phyloP scores from a whole-genome alignment of 768 basidiomycete genomes.

The Kwoniella shandongensis region DNA sequence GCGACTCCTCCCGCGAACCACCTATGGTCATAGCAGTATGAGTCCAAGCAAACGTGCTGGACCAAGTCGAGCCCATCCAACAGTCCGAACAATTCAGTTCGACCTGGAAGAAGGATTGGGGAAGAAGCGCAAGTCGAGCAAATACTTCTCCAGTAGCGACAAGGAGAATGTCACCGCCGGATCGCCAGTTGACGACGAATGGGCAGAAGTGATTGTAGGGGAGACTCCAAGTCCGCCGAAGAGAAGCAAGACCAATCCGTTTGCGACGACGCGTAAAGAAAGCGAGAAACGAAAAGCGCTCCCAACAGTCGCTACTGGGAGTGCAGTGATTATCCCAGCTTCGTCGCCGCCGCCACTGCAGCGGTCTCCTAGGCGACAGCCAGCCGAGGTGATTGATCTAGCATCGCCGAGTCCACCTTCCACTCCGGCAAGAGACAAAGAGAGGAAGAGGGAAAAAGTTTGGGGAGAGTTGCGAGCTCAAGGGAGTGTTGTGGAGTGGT shows the following conservation, averaged over 20 bases:
- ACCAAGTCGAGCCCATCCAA: conserved; percentile 18
- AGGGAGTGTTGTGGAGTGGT: conserved; percentile 18
- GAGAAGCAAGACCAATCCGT: conserved; percentile 32
- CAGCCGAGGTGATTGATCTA: conserved; percentile 14
- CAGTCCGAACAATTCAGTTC: conserved; percentile 15
- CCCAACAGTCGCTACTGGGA: neutral
- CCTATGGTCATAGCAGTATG: neutral
- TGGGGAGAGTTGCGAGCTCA: neutral
- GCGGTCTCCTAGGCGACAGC: neutral
- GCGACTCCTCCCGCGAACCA: conserved; percentile 3
- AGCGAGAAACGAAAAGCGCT: conserved; percentile 19
- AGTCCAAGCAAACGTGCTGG: conserved; percentile 5
- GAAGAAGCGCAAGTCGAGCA: conserved; percentile 17
- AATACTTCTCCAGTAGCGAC: conserved; percentile 15
- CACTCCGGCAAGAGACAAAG: neutral
- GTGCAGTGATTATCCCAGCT: neutral
- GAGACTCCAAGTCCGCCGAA: conserved; percentile 9
- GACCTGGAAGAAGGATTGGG: conserved; percentile 2
- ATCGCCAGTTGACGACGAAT: neutral
- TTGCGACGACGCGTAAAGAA: conserved; percentile 18
- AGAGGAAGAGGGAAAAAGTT: neutral
- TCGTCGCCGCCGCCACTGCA: too few relatives aligned
- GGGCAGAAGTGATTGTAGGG: neutral
- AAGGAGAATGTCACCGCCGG: conserved; percentile 1
- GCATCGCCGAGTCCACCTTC: conserved; percentile 10